Evolutionary conservation across 75 land plant species (phyloP), one percentile per base, ranked within the genome.

Genomic region (Pseudotsuga menziesii): DNA sequence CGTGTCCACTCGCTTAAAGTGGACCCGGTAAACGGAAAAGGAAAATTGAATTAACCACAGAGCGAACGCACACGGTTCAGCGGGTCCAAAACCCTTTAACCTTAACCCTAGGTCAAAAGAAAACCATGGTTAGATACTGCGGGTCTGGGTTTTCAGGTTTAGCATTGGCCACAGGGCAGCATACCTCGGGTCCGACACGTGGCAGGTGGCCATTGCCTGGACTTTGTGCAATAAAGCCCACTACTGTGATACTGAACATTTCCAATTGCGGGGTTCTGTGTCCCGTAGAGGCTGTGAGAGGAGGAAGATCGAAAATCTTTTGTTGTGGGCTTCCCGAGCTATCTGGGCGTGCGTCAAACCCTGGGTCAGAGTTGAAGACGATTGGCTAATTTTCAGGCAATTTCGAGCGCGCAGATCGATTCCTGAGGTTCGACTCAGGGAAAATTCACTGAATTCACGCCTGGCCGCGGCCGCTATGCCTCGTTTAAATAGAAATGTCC

Each of bases 391-490:
- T 17, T 19, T 58, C 6, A 19, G 60, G 60, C 22, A 48, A n/a
- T 58, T 58, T 58, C 4, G 60, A n/a, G 60, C 60, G 60, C 60
- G 60, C 60, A 58, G 60, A 58, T 58, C 60, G 60, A 58, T 58
- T 58, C 60, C n/a, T 19, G 60, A 58, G 60, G 19, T 17, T 58
- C n/a, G 60, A 58, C 60, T 17, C 60, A 17, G 60, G 60, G 7
- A 12, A 3, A n/a, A 0, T 4, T 2, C 2, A 58, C 4, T 4
- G 22, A 58, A 58, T 19, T 58, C 19, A 58, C 19, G 22, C 4
- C 60, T 5, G 22, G 19, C 60, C 60, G 60, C n/a, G n/a, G 19
- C 60, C 60, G 60, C 60, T 58, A 58, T 58, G 60, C 60, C 60
- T 58, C 60, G 60, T 17, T 19, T 19, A 58, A 19, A 4, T 58